Percentiles rank a stretch among this genome's conserved stretches.
phyloP scores from a whole-genome alignment of 164 flowering plant genomes.

The Paratinospora sagittata region DNA sequence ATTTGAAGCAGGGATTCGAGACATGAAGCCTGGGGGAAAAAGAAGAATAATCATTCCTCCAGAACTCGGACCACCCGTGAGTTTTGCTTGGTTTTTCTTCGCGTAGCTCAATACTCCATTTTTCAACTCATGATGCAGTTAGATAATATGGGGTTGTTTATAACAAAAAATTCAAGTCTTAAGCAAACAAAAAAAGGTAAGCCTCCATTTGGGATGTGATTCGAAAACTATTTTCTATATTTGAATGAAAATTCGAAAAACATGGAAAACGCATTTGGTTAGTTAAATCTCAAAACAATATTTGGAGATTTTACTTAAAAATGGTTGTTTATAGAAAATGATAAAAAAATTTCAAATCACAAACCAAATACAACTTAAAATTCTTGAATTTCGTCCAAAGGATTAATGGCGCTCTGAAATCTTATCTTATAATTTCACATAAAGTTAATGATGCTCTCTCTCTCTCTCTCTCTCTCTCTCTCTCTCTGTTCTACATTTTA shows the following conservation, averaged over 20 bases:
- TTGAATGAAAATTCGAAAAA: no score
- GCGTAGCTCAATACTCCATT: not conserved
- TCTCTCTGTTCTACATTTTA: no score
- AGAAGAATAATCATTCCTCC: slow-evolving; percentile 93
- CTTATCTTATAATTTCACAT: not conserved
- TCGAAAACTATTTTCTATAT: no score
- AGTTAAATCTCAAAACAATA: no score
- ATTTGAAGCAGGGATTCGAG: slow-evolving; percentile 86
- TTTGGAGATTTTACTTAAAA: no score
- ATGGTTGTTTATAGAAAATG: no score
- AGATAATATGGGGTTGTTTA: not conserved
- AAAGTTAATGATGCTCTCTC: not conserved
- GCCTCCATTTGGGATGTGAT: no score
- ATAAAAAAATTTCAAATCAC: no score
- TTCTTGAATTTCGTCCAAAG: not conserved
- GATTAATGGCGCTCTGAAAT: not conserved
- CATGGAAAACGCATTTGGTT: no score
- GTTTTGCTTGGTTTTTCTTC: slow-evolving; percentile 18
- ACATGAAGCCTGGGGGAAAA: slow-evolving; percentile 93
- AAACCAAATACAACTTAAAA: no score
- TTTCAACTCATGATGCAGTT: not conserved
- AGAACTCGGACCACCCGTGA: slow-evolving; percentile 97
- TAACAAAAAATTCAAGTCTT: not conserved
- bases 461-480: no score
- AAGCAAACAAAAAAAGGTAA: not conserved